Conservation (phyloP, 345 rosid species). For the Rhodamnia rubescens region DNA sequence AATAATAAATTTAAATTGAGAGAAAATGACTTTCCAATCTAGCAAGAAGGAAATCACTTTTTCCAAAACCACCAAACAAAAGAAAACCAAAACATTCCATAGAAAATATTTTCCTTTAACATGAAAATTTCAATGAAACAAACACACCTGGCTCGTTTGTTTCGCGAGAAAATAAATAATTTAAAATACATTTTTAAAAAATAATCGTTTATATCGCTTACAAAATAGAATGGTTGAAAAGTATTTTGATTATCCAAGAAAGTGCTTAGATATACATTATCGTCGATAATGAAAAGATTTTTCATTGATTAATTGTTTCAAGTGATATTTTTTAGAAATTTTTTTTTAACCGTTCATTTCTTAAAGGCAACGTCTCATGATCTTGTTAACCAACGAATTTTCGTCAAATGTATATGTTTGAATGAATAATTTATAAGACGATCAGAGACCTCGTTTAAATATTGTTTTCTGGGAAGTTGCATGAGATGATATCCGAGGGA, state of each 20-base stretch:
- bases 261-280: neutral
- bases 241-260: fast-evolving
- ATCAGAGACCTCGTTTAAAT: neutral
- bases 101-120: neutral
- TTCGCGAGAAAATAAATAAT: fast-evolving
- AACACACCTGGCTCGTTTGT: neutral
- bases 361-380: neutral
- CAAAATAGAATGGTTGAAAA: neutral
- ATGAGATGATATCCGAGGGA: neutral
- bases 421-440: neutral
- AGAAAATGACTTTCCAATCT: too few species aligned
- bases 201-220: neutral
- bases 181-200: neutral
- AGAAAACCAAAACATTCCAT: neutral
- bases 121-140: too few species aligned
- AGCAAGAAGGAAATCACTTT: too few species aligned
- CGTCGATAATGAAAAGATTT: neutral
- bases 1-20: too few species aligned
- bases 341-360: neutral
- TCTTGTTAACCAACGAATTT: neutral
- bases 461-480: neutral
- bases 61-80: too few species aligned
- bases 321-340: neutral
- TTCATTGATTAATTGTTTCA: neutral
- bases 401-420: neutral